phyloP scores from a whole-genome alignment of 2,329 filamentous ascomycete genomes.

The Alternaria ethzedia region DNA sequence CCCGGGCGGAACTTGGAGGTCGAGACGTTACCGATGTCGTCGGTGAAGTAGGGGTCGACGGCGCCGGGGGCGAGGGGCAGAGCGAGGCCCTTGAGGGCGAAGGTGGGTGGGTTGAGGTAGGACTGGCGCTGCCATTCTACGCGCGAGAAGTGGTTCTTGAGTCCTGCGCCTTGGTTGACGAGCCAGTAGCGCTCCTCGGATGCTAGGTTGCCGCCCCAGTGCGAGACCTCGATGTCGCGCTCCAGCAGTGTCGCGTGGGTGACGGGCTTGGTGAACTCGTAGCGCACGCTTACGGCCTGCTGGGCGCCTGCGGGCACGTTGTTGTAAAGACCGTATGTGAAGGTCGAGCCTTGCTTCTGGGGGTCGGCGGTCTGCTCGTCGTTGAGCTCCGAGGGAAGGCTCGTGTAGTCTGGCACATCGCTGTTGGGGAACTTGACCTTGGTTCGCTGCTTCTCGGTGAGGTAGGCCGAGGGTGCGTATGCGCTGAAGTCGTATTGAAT shows the following conservation, averaged over 20 bases:
- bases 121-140: constrained; percentile 55
- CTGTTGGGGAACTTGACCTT: constrained; percentile 86
- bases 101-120: constrained; percentile 78
- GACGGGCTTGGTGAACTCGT: constrained; percentile 94
- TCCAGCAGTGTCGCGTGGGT: constrained; percentile 80
- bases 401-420: constrained; percentile 85
- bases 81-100: constrained; percentile 80
- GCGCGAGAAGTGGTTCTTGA: constrained; percentile 60
- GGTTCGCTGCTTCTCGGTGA: constrained; percentile 92
- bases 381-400: constrained; percentile 64
- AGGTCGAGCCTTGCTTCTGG: constrained; percentile 81
- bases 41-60: constrained; percentile 89
- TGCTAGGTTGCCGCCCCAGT: constrained; percentile 97
- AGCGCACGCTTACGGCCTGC: constrained; percentile 79
- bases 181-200: constrained; percentile 94
- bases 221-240: constrained; percentile 91
- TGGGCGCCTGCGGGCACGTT: constrained; percentile 78
- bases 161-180: constrained; percentile 81
- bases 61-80: constrained; percentile 82
- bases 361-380: constrained; percentile 71
- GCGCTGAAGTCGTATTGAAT: constrained; percentile 85
- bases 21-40: constrained; percentile 95
- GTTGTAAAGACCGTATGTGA: constrained; percentile 89
- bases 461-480: constrained; percentile 83
- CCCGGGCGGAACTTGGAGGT: constrained; percentile 86